A percentile compares a stretch with the other conserved stretches of the same genome.
phyloP scores from a whole-genome alignment of 495 filamentous ascomycete species.

The Monascus purpureus region DNA sequence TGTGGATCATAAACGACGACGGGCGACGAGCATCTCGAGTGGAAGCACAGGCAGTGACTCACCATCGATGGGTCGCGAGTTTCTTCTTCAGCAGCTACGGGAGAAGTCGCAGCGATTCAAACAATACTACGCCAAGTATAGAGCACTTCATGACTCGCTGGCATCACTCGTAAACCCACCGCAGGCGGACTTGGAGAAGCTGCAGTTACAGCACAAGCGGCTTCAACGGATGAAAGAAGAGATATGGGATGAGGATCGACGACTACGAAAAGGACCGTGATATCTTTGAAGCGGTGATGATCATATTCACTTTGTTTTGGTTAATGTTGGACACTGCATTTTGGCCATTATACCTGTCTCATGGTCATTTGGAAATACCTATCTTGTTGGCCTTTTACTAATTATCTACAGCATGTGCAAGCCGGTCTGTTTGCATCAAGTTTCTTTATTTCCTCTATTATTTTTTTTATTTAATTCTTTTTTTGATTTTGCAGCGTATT shows the following conservation, averaged over 20 bases:
- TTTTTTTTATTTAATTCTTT: no score
- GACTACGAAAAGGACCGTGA: slow-evolving; percentile 13
- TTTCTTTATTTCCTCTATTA: no score
- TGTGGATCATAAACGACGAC: slow-evolving; percentile 30
- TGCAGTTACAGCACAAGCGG: slow-evolving; percentile 47
- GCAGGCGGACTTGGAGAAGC: slow-evolving; percentile 37
- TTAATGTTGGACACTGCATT: no score
- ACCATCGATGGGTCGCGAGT: slow-evolving; percentile 29
- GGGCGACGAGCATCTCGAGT: slow-evolving; percentile 29
- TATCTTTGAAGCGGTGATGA: no score
- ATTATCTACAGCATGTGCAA: background rate
- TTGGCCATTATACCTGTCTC: no score
- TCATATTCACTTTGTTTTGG: no score
- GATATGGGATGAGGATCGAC: slow-evolving; percentile 39
- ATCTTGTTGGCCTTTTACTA: no score
- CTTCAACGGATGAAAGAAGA: slow-evolving; percentile 51
- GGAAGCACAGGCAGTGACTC: slow-evolving; percentile 30
- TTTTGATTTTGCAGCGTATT: slow-evolving; percentile 1
- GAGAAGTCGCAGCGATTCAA: slow-evolving; percentile 49
- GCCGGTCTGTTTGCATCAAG: no score
- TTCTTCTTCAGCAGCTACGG: slow-evolving; percentile 26
- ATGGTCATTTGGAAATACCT: no score
- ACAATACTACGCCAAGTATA: slow-evolving; percentile 47
- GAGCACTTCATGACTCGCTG: slow-evolving; percentile 45
- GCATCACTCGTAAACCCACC: slow-evolving; percentile 35